A percentile compares a stretch with the other conserved stretches of the same genome.
These are phyloP conservation scores for Zizania palustris DNA, from an alignment of 202 grass and related monocot genomes.

Conservation along the genomic window DNA sequence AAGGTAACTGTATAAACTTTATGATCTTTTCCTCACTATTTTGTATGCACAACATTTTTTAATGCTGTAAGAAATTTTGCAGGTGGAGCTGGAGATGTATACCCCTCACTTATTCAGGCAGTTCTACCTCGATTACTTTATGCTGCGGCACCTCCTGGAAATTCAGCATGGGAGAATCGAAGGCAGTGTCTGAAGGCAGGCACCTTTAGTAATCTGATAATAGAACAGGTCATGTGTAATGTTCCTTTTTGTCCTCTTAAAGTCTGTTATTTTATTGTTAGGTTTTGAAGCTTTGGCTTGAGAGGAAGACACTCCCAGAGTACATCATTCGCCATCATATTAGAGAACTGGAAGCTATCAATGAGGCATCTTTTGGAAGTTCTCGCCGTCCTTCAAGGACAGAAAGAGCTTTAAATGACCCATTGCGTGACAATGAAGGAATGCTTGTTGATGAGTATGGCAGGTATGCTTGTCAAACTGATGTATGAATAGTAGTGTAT, in stretches of 20 bases:
- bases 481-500: neutral
- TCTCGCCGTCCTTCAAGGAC: conserved; percentile 73
- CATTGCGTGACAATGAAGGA: conserved; percentile 89
- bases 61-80: conserved; percentile 34
- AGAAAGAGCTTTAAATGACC: conserved; percentile 90
- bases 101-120: conserved; percentile 77
- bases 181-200: conserved; percentile 92
- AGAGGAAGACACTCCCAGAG: conserved; percentile 93
- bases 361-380: conserved; percentile 79
- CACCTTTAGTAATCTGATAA: conserved; percentile 34
- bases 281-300: conserved; percentile 95
- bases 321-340: conserved; percentile 82
- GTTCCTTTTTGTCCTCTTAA: conserved; percentile 29
- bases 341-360: conserved; percentile 77
- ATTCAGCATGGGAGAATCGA: conserved; percentile 89
- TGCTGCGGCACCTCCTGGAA: conserved; percentile 84
- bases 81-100: conserved; percentile 84
- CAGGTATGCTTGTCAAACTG: conserved; percentile 52
- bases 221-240: conserved; percentile 32
- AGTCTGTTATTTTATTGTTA: conserved; percentile 51
- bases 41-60: conserved; percentile 20
- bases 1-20: conserved; percentile 48
- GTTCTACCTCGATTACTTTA: conserved; percentile 79
- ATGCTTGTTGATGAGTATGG: conserved; percentile 98
- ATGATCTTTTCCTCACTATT: conserved; percentile 9